Evolutionary conservation across 305 asterid species (phyloP), one percentile per base, ranked within the genome.

Genomic region (Fraxinus albicans): DNA sequence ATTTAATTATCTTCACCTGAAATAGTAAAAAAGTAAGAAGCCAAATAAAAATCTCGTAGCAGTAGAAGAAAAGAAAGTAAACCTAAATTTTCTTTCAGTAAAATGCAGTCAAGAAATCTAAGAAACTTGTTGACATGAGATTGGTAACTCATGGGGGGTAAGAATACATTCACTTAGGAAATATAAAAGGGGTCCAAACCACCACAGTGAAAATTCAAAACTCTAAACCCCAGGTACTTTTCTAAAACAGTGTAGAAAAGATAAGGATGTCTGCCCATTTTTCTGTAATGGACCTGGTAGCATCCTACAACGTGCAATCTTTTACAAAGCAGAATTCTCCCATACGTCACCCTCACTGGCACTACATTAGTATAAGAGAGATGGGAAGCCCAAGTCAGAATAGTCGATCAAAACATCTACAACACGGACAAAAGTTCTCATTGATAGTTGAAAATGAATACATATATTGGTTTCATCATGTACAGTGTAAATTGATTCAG

Each of bases 1-100:
- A 95, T 85, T 95, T 95, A 77, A 95, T 90, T 84, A 95, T 76
- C 90, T 93, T 94, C 70, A 94, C 97, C 98, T 95, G 92, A 85
- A 85, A 83, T 34, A 84, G 47, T 53, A 80, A 81, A 86, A 81
- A 5, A 44, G 23, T 77, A 79, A 65, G 79, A 83, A 36, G 82
- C 13, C 69, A 82, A 79, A 73, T 40, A 76, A 35, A 69, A 67
- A 74, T 78, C 38, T 69, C 6, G 27, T 21, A 44, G 82, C 81
- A 75, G 83, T 50, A 15, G 63, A 81, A 86, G 80, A 9, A 44
- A 42, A 76, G 42, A 70, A 27, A 29, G 40, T 6, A 70, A 70
- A 29, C 10, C 76, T 70, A 31, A n/a, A 70, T 70, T 70, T 69
- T 15, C 42, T 70, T 70, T 25, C 42, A 31, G 76, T 17, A 19